These are phyloP conservation scores for Heritiera littoralis DNA, from an alignment of 345 rosid genomes.

Conservation along the genomic window DNA sequence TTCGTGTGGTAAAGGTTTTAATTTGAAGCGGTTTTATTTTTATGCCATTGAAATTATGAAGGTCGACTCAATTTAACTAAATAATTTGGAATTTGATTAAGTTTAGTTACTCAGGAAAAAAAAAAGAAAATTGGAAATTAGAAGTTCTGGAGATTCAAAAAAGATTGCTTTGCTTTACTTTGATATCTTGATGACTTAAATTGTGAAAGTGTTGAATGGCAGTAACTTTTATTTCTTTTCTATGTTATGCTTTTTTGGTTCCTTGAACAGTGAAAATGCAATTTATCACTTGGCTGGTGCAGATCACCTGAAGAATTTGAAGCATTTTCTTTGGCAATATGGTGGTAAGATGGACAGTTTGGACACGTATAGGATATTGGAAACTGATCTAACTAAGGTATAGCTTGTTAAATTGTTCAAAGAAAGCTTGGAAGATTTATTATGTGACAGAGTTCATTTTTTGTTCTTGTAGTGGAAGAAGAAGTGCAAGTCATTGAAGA, in stretches of 20 bases:
- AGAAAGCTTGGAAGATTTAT: constrained; percentile 12
- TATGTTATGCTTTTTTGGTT: constrained; percentile 11
- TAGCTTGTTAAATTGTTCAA: not conserved
- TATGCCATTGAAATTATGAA: not conserved
- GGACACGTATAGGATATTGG: constrained; percentile 53
- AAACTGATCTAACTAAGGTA: constrained; percentile 70
- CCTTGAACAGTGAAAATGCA: constrained; percentile 51
- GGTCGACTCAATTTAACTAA: not conserved
- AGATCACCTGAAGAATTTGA: constrained; percentile 70
- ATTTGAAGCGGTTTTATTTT: not conserved
- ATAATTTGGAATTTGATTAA: not conserved
- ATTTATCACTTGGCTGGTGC: constrained; percentile 66
- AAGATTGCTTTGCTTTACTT: not conserved
- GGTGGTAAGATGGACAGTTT: constrained; percentile 61
- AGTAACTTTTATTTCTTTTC: not conserved
- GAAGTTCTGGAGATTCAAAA: not conserved
- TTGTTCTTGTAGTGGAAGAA: constrained; percentile 61
- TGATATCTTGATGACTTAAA: too few relatives aligned
- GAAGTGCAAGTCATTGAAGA: constrained; percentile 55
- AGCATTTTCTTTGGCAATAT: constrained; percentile 78
- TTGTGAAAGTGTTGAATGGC: not conserved
- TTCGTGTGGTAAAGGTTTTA: constrained; percentile 58
- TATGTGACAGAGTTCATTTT: constrained; percentile 8
- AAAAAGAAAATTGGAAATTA: not conserved
- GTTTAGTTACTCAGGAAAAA: not conserved